Percentiles rank a stretch among this genome's conserved stretches.
These are phyloP conservation scores for Coemansia sp. DNA, from an alignment of 192 early-diverging fungal species.

Conservation along the genomic window DNA sequence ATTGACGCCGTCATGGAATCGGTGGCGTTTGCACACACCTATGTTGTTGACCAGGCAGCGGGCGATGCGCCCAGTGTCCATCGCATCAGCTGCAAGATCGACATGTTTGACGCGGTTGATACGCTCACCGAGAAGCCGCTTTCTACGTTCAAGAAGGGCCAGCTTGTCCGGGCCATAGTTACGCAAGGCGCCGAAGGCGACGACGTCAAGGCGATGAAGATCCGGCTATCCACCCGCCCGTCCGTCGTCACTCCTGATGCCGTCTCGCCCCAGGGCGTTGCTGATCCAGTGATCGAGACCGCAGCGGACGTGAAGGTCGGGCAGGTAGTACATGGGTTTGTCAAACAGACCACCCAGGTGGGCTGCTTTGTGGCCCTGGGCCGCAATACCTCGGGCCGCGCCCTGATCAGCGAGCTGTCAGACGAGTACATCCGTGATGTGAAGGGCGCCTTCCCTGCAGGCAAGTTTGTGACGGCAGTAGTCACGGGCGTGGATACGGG, in stretches of 20 bases:
- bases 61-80: neutral
- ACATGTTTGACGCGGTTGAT: slow-evolving; percentile 57
- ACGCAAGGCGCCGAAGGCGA: slow-evolving; percentile 1
- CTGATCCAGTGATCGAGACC: slow-evolving; percentile 50
- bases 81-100: slow-evolving; percentile 54
- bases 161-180: slow-evolving; percentile 21
- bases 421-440: slow-evolving; percentile 86
- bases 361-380: slow-evolving; percentile 71
- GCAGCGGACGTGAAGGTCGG: slow-evolving; percentile 55
- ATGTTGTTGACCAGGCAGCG: slow-evolving; percentile 1
- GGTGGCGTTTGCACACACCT: slow-evolving; percentile 55
- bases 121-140: slow-evolving; percentile 31
- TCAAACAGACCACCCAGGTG: slow-evolving; percentile 63
- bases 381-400: slow-evolving; percentile 59
- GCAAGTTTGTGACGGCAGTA: slow-evolving; percentile 71
- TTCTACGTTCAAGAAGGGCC: slow-evolving; percentile 10
- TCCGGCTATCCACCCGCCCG: slow-evolving; percentile 60
- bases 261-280: slow-evolving; percentile 9
- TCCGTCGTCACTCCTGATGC: slow-evolving; percentile 49
- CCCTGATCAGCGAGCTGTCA: slow-evolving; percentile 79
- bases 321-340: slow-evolving; percentile 66
- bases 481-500: slow-evolving; percentile 58
- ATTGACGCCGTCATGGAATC: slow-evolving; percentile 49
- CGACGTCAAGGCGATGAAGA: slow-evolving; percentile 35
- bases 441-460: slow-evolving; percentile 61